Percentiles rank a stretch among this genome's conserved stretches.
Evolutionary conservation across 352 stramenopile species (phyloP).

Genomic region (Phytopythium aichiense): DNA sequence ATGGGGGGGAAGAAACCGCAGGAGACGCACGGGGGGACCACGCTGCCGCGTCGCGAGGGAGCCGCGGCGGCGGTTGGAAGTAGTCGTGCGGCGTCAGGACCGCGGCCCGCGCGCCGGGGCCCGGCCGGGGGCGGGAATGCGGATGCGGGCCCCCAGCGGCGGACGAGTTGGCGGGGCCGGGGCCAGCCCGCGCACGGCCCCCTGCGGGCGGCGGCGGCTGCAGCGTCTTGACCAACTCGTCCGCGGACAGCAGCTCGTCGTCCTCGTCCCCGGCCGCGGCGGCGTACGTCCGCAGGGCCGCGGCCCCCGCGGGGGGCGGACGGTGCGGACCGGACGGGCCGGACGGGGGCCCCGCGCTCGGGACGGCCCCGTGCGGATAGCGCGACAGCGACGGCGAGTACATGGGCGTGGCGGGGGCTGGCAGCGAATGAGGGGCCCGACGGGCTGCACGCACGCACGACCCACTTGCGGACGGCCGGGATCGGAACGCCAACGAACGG

Average conservation of each 20-base stretch:
- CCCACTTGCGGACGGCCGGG: too few species aligned
- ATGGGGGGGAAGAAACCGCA: too few species aligned
- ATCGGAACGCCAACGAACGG: too few species aligned
- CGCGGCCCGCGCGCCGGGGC: neutral
- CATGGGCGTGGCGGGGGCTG: neutral
- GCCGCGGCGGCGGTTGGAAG: neutral
- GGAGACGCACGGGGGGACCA: neutral
- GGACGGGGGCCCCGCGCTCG: neutral
- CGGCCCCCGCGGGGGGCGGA: neutral
- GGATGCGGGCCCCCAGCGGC: neutral
- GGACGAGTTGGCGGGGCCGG: neutral
- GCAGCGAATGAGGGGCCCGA: too few species aligned
- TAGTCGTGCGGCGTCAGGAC: neutral
- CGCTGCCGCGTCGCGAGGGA: neutral
- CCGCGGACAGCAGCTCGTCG: slow-evolving; percentile 26
- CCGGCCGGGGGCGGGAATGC: neutral
- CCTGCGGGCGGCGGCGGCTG: slow-evolving; percentile 15
- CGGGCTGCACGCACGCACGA: too few species aligned
- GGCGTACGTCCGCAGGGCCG: neutral
- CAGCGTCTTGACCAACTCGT: slow-evolving; percentile 26
- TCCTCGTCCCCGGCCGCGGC: slow-evolving; percentile 9
- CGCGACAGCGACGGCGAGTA: slow-evolving; percentile 3
- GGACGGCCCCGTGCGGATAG: neutral
- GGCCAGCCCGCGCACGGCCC: slow-evolving; percentile 5
- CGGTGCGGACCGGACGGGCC: neutral